Evolutionary conservation across 352 stramenopile species (phyloP).

Genomic region (Globisporangium acanthophoron): DNA sequence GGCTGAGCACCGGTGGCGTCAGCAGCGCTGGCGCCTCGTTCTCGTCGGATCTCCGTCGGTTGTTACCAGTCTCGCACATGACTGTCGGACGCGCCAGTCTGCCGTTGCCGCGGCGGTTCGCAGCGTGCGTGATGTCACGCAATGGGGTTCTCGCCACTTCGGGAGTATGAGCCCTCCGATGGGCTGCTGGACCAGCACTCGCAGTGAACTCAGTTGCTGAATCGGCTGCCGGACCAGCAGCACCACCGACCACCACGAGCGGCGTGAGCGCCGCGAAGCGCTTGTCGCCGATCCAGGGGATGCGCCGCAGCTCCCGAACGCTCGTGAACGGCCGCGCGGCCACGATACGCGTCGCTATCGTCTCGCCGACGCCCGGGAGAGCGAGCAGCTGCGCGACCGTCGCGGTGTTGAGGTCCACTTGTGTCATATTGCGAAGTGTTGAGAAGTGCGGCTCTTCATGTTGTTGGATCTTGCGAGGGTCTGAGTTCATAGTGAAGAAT

Average conservation of each 20-base stretch:
- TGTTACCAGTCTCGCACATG: no score
- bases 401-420: slow-evolving; percentile 31
- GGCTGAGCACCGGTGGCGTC: slow-evolving; percentile 13
- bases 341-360: slow-evolving; percentile 34
- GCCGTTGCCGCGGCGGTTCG: no score
- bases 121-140: no score
- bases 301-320: slow-evolving; percentile 28
- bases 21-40: background rate
- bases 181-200: no score
- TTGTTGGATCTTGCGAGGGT: background rate
- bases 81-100: no score
- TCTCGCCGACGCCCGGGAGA: slow-evolving; percentile 38
- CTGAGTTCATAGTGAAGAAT: background rate
- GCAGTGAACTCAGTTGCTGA: no score
- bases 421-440: no score
- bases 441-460: no score
- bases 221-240: background rate
- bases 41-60: no score
- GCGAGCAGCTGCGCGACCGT: slow-evolving; percentile 24
- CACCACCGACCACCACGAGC: background rate
- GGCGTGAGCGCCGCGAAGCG: slow-evolving; percentile 15
- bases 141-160: no score
- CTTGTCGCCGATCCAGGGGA: slow-evolving; percentile 39
- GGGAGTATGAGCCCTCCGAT: no score
- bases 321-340: slow-evolving; percentile 33